Evolutionary conservation across 2,329 filamentous ascomycete species (phyloP), one percentile per base, ranked within the genome.

Genomic region (Coniochaeta sp.): DNA sequence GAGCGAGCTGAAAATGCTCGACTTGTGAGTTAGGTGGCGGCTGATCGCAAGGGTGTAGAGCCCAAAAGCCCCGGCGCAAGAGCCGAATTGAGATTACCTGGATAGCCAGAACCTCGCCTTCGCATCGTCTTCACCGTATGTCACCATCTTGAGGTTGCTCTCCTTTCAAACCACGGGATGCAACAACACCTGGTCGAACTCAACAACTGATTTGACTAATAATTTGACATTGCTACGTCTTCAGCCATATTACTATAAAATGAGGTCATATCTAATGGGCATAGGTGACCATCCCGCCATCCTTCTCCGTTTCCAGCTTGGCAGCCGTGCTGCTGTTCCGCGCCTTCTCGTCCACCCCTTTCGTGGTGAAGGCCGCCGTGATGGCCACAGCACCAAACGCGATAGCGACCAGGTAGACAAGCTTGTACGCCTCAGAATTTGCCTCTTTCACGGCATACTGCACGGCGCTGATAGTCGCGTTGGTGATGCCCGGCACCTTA

Each of bases 401-500:
- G 60, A 75, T 71, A 1, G 73, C 72, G 3, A 72, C 67, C 19
- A 73, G 63, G 62, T 73, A 75, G 8, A 73, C 71, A 5, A 72
- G 64, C 34, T 59, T 54, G 58, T 61, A 63, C 1, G 60, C 60
- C 24, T 60, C 50, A 26, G 66, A 67, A 57, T 73, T 72, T 8
- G 69, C 69, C 5, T 69, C 61, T 9, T 72, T 67, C 59, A 72
- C 73, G 2, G 68, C 68, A 11, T 64, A 61, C 60, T 70, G 63
- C 17, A 69, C 67, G 1, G 72, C 71, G 2, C 66, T 62, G 14
- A 67, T 64, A 9, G 69, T 69, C 11, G 64, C 59, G 19, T 69
- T 64, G 19, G 66, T 69, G 8, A 70, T 68, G 0, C 66, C 66
- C 0, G 62, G 58, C 0, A 73, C 64, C 17, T 63, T 65, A 8